Base-by-base conservation (phyloP, 202 grass and related monocot genomes). In the Elaeis oleifera region DNA sequence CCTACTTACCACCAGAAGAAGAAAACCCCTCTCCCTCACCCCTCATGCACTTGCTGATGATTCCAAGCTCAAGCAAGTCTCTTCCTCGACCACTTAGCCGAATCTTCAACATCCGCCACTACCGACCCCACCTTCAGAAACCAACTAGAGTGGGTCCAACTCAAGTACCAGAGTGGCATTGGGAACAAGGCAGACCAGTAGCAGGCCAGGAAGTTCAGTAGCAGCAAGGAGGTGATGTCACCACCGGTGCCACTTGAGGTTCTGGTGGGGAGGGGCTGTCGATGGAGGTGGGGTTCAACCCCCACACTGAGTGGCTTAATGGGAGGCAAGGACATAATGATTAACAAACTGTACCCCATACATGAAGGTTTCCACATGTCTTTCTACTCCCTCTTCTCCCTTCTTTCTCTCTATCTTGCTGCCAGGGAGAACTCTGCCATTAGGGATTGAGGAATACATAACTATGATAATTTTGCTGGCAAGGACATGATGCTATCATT, bases 161-260 rank as follows among this genome's bases (percentile, higher is more conserved):
- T 70, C 60, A 71, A 57, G 67, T 78, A 72, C 60, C 57, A 44
- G 14, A 68, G 84, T 16, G 83, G 90, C 16, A 68, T 65, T 14
- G 79, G 86, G 53, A 97, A 90, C 50, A 72, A 72, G 70, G 81
- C 84, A 74, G 49, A 82, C 74, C 65, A 80, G 80, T 70, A 64
- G 54, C 14, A 69, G 65, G 23, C 27, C 49, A 74, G 58, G 68
- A 89, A 89, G 27, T 18, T 48, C 53, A 51, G 63, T 11, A 17
- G 57, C 51, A 49, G 56, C 17, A 68, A 78, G 69, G 77, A 67
- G 39, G 80, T 92, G 3, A 81, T 87, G 81, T 82, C 92, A 16
- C 88, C 94, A n/a, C 88, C 88, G 20, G 94, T 92, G 74, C 88
- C 78, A 39, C 79, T 99, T 52, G 63, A 78, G 4, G 26, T 88